phyloP scores from a whole-genome alignment of 345 rosid genomes.

The Arabis alpina region DNA sequence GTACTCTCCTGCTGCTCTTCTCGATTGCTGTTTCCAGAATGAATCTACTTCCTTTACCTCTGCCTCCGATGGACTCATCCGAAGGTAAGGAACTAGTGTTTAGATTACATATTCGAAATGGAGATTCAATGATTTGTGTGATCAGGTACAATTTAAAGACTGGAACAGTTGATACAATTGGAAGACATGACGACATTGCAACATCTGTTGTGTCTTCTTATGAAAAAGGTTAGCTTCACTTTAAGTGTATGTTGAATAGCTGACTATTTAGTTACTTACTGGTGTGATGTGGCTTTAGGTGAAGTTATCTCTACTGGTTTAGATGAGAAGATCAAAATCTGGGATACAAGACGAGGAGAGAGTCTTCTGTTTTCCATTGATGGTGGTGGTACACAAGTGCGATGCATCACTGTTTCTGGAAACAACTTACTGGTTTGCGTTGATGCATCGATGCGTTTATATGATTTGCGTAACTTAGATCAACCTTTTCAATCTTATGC shows the following conservation, averaged over 20 bases:
- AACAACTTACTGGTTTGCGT: slow-evolving; percentile 63
- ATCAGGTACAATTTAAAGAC: slow-evolving; percentile 68
- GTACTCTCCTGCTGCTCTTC: slow-evolving; percentile 62
- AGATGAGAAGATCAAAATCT: slow-evolving; percentile 71
- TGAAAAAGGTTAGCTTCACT: slow-evolving; percentile 61
- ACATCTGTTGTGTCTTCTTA: slow-evolving; percentile 63
- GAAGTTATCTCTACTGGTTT: slow-evolving; percentile 71
- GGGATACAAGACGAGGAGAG: slow-evolving; percentile 65
- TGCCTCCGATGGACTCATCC: slow-evolving; percentile 76
- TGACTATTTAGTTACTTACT: not conserved
- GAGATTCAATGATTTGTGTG: no score
- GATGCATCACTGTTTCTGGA: slow-evolving; percentile 73
- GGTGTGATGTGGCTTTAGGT: slow-evolving; percentile 46
- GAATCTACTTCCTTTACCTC: slow-evolving; percentile 60
- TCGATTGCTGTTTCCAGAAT: slow-evolving; percentile 75
- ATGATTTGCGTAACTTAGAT: slow-evolving; percentile 72
- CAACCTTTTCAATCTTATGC: slow-evolving; percentile 53
- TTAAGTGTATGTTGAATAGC: not conserved
- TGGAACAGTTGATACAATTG: slow-evolving; percentile 51
- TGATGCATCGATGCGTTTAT: slow-evolving; percentile 63
- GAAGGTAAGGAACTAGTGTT: slow-evolving; percentile 46
- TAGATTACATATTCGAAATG: no score
- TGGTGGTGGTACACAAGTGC: slow-evolving; percentile 48
- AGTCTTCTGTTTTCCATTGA: slow-evolving; percentile 36
- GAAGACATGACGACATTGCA: slow-evolving; percentile 75